Percentiles rank a stretch among this genome's conserved stretches.
These are phyloP conservation scores for Rhododendron ferrugineum DNA, from an alignment of 148 eudicot genomes.

Conservation along the genomic window DNA sequence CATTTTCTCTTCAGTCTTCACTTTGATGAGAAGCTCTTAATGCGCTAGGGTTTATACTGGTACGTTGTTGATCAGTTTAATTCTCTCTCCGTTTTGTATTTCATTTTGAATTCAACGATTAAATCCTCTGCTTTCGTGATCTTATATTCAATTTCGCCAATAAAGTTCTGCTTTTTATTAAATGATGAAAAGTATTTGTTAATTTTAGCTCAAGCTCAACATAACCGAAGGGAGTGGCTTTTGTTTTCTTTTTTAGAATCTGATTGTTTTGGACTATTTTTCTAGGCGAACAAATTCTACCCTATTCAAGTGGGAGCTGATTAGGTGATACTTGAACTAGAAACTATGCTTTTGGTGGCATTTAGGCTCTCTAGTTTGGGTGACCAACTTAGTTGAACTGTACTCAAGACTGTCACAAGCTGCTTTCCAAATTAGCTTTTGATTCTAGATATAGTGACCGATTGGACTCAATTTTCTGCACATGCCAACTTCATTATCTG, in stretches of 20 bases:
- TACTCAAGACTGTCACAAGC: not conserved
- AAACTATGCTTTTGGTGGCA: not conserved
- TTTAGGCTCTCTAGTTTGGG: not conserved
- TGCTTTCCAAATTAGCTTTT: not conserved
- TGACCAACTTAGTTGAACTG: not conserved
- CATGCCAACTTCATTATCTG: not conserved
- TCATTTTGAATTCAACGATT: not conserved
- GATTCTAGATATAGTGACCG: not conserved
- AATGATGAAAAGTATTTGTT: not conserved
- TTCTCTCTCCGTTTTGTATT: not conserved
- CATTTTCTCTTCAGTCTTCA: not conserved
- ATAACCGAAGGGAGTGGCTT: not conserved
- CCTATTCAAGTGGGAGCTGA: not conserved
- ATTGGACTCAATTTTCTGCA: not conserved
- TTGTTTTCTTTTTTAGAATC: not conserved
- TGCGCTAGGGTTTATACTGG: conserved; percentile 8
- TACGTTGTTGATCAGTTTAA: not conserved
- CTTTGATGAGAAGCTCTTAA: not conserved
- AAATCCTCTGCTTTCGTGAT: not conserved
- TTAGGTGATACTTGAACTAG: not conserved
- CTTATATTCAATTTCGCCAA: not conserved
- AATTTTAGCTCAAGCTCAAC: not conserved
- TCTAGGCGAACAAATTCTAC: not conserved
- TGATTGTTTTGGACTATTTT: too few species aligned
- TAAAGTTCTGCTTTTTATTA: not conserved